Conservation (phyloP, 805 yeast genomes). For the Kluyveromyces lactis region DNA sequence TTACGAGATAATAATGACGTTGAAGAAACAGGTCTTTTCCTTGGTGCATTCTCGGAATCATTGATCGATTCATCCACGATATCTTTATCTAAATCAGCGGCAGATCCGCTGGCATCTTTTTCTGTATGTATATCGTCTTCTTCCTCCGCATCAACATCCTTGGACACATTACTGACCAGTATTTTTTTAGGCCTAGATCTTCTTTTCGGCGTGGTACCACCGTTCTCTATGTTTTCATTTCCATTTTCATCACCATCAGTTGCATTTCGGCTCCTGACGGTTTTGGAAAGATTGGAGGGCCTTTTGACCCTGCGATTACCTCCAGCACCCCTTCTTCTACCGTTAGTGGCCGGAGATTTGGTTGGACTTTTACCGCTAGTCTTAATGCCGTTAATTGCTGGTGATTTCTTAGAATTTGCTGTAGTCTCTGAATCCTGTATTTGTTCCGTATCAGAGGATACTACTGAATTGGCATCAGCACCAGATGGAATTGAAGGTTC, state of each 20-base stretch:
- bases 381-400: neutral
- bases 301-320: neutral
- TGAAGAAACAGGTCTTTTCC: too few relatives aligned
- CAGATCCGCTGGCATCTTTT: neutral
- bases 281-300: neutral
- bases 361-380: neutral
- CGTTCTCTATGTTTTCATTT: neutral
- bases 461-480: neutral
- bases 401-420: neutral
- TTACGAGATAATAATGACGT: too few relatives aligned
- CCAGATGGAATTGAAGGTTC: conserved; percentile 10
- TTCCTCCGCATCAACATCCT: conserved; percentile 3
- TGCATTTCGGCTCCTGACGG: neutral
- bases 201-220: too few relatives aligned
- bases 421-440: neutral
- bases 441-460: neutral
- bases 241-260: conserved; percentile 2
- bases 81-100: neutral
- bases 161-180: neutral
- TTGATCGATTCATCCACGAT: too few relatives aligned
- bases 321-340: neutral
- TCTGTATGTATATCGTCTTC: neutral
- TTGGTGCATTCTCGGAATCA: too few relatives aligned
- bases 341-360: neutral
- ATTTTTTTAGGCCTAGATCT: neutral